Percentiles rank a stretch among this genome's conserved stretches.
Evolutionary conservation across 2,329 filamentous ascomycete species (phyloP).

Genomic region (Helotiales sp.): DNA sequence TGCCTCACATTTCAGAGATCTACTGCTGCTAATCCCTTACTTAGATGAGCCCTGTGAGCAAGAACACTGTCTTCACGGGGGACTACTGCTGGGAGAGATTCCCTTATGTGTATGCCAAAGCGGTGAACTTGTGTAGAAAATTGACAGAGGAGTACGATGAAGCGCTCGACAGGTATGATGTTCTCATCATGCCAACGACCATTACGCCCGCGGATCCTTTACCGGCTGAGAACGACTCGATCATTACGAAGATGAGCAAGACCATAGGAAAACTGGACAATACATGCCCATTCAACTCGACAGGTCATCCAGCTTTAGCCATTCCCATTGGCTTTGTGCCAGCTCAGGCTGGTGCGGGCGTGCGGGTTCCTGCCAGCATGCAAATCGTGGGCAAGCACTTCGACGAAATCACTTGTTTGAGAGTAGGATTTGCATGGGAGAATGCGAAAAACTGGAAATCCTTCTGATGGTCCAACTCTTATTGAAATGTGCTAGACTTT

Average conservation of each 20-base stretch:
- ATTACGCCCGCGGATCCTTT: constrained; percentile 47
- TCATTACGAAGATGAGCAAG: constrained; percentile 46
- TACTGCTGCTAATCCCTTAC: neutral
- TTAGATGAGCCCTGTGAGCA: constrained; percentile 21
- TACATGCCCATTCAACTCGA: constrained; percentile 57
- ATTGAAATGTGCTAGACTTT: neutral
- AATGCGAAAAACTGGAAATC: constrained; percentile 20
- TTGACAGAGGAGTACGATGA: constrained; percentile 47
- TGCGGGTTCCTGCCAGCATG: constrained; percentile 51
- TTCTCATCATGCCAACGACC: constrained; percentile 49
- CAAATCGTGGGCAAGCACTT: constrained; percentile 55
- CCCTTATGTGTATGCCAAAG: constrained; percentile 47
- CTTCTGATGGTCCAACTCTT: constrained; percentile 9
- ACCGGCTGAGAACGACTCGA: constrained; percentile 35
- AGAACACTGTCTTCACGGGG: constrained; percentile 20
- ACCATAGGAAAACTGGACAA: constrained; percentile 56
- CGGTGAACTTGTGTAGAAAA: constrained; percentile 46
- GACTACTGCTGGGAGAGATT: constrained; percentile 34
- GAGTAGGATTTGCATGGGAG: constrained; percentile 49
- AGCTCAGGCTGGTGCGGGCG: constrained; percentile 36
- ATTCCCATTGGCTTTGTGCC: constrained; percentile 48
- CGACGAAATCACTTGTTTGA: constrained; percentile 48
- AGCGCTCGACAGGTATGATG: constrained; percentile 42
- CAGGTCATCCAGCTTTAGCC: constrained; percentile 55
- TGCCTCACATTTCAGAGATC: neutral